A percentile compares a stretch with the other conserved stretches of the same genome.
Evolutionary conservation across 208 protist genomes (phyloP).

Genomic region (Leptomonas pyrrhocoris): DNA sequence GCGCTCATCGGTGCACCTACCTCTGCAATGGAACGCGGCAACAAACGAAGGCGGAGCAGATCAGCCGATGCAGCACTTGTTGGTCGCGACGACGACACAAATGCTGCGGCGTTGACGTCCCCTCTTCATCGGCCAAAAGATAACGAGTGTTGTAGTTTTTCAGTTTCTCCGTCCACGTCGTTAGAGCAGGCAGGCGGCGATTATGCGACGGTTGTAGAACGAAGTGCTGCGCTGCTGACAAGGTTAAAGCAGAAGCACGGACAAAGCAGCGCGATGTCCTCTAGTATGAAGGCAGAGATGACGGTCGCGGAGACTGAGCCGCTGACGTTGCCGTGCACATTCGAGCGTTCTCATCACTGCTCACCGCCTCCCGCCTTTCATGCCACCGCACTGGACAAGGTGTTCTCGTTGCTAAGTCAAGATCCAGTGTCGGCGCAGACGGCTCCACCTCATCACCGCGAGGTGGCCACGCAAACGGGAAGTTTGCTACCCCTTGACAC

Average conservation of each 20-base stretch:
- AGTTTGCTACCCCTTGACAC: slow-evolving; percentile 2
- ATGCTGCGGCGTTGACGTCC: not conserved
- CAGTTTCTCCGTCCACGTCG: not conserved
- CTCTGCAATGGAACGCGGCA: not conserved
- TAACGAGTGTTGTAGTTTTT: not conserved
- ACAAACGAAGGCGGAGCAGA: slow-evolving; percentile 3
- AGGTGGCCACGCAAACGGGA: slow-evolving; percentile 15
- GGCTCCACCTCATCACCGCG: not conserved
- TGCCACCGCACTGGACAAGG: not conserved
- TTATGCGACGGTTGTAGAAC: slow-evolving; percentile 29
- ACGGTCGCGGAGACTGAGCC: slow-evolving; percentile 10
- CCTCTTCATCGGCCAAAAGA: not conserved
- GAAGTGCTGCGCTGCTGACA: slow-evolving; percentile 30
- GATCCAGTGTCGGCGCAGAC: not conserved
- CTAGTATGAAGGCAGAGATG: not conserved
- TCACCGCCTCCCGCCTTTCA: not conserved
- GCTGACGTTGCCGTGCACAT: slow-evolving; percentile 17
- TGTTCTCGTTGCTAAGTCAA: not conserved
- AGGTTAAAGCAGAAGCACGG: slow-evolving; percentile 17
- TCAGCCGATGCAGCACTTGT: slow-evolving; percentile 9
- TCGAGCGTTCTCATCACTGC: not conserved
- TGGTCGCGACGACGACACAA: not conserved
- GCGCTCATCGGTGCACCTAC: too few relatives aligned
- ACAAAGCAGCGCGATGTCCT: not conserved
- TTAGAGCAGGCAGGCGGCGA: slow-evolving; percentile 15